These are phyloP conservation scores for Colletotrichum salicis DNA, from an alignment of 2,329 filamentous ascomycete genomes.

Conservation along the genomic window DNA sequence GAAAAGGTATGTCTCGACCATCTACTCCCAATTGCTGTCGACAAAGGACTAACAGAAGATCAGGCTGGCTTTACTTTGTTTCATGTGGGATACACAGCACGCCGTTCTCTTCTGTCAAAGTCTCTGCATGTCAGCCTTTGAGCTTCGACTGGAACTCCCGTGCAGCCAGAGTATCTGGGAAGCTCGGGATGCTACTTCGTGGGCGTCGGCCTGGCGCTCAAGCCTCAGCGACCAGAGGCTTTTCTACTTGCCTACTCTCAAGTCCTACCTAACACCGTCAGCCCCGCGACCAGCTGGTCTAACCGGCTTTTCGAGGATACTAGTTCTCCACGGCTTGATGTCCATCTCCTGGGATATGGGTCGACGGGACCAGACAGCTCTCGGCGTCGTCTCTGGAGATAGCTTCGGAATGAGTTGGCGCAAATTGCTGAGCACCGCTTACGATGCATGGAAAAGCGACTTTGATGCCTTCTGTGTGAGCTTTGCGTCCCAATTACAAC, in stretches of 20 bases:
- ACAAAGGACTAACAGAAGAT: constrained; percentile 1
- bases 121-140: constrained; percentile 73
- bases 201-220: constrained; percentile 53
- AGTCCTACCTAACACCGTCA: constrained; percentile 64
- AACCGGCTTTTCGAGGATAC: constrained; percentile 62
- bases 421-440: constrained; percentile 60
- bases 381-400: constrained; percentile 52
- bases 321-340: constrained; percentile 71
- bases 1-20: constrained; percentile 55
- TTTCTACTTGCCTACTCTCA: constrained; percentile 63
- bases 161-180: constrained; percentile 68
- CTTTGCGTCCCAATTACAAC: constrained; percentile 40
- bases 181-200: constrained; percentile 61
- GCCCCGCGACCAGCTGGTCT: constrained; percentile 50
- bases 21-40: rapidly evolving
- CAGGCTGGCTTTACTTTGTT: constrained; percentile 67
- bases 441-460: constrained; percentile 67
- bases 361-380: constrained; percentile 68
- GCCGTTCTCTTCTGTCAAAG: constrained; percentile 74
- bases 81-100: constrained; percentile 75
- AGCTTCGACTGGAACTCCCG: constrained; percentile 66
- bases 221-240: constrained; percentile 40
- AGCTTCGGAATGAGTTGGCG: constrained; percentile 53
- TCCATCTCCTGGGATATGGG: constrained; percentile 71
- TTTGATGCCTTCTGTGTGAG: constrained; percentile 63